These are phyloP conservation scores for Fusarium poae DNA, from an alignment of 2,329 filamentous ascomycete genomes.

Conservation along the genomic window DNA sequence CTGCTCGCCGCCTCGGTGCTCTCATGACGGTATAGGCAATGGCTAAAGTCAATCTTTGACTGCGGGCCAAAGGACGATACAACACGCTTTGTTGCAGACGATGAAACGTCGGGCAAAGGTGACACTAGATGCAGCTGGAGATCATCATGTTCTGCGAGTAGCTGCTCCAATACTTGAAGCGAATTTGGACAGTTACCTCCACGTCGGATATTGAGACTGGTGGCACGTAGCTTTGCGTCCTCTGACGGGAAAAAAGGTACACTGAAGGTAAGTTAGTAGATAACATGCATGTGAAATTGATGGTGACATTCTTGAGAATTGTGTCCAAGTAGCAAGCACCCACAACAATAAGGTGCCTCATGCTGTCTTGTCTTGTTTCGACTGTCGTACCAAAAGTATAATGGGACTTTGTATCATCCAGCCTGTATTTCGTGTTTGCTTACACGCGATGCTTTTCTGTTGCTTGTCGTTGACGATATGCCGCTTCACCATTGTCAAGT, in stretches of 20 bases:
- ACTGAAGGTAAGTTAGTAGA: constrained; percentile 56
- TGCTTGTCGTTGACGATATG: constrained; percentile 4
- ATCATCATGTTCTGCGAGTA: constrained; percentile 56
- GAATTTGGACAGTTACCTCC: constrained; percentile 82
- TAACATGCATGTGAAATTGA: constrained; percentile 5
- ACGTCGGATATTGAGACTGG: constrained; percentile 68
- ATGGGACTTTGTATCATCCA: not conserved
- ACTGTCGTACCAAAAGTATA: not conserved
- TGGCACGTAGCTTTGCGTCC: constrained; percentile 79
- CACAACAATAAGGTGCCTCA: constrained; percentile 72
- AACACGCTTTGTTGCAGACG: constrained; percentile 66
- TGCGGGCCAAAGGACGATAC: constrained; percentile 64
- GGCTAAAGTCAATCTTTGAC: constrained; percentile 61
- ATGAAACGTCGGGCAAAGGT: constrained; percentile 66
- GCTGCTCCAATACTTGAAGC: constrained; percentile 76
- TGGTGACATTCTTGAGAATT: constrained; percentile 69
- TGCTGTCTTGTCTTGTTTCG: constrained; percentile 42
- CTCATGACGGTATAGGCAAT: constrained; percentile 71
- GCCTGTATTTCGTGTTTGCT: not conserved
- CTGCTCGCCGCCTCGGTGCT: constrained; percentile 72
- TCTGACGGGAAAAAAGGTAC: constrained; percentile 76
- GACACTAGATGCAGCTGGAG: constrained; percentile 61
- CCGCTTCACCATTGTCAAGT: not conserved
- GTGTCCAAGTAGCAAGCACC: constrained; percentile 80
- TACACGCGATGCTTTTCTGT: not conserved